Percentiles rank a stretch among this genome's conserved stretches.
phyloP scores from a whole-genome alignment of 1,284 basidiomycete genomes.

The Taiwanofungus camphoratus region DNA sequence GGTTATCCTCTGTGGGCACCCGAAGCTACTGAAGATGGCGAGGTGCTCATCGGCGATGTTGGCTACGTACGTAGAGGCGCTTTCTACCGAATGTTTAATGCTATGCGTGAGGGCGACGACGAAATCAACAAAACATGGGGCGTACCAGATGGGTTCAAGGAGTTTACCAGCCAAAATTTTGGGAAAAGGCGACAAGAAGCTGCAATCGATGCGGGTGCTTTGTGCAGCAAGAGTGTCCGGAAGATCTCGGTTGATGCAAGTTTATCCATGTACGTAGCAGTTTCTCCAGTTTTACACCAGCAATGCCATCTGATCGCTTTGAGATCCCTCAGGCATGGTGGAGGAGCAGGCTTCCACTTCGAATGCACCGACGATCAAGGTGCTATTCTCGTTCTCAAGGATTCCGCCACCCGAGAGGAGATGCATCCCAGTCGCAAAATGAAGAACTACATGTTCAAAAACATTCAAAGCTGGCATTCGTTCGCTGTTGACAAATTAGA shows the following conservation, averaged over 20 bases:
- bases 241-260: background rate
- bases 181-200: background rate
- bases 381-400: constrained; percentile 11
- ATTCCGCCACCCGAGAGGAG: constrained; percentile 3
- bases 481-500: background rate
- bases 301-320: background rate
- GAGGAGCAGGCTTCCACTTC: constrained; percentile 5
- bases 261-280: background rate
- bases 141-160: constrained; percentile 6
- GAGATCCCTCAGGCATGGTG: background rate
- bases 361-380: constrained; percentile 5
- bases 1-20: constrained; percentile 11
- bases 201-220: background rate
- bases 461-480: constrained; percentile 1
- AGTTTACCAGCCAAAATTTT: background rate
- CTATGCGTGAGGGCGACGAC: constrained; percentile 2
- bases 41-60: constrained; percentile 13
- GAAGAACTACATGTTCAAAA: constrained; percentile 2
- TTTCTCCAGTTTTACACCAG: background rate
- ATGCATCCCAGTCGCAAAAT: constrained; percentile 2
- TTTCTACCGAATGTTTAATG: constrained; percentile 12
- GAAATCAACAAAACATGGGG: constrained; percentile 5
- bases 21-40: constrained; percentile 10
- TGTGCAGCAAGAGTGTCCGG: constrained; percentile 1
- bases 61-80: constrained; percentile 5